Percentiles rank a stretch among this genome's conserved stretches.
These are phyloP conservation scores for Hymenoscyphus scutula DNA, from an alignment of 2,329 filamentous ascomycete species.

Conservation along the genomic window DNA sequence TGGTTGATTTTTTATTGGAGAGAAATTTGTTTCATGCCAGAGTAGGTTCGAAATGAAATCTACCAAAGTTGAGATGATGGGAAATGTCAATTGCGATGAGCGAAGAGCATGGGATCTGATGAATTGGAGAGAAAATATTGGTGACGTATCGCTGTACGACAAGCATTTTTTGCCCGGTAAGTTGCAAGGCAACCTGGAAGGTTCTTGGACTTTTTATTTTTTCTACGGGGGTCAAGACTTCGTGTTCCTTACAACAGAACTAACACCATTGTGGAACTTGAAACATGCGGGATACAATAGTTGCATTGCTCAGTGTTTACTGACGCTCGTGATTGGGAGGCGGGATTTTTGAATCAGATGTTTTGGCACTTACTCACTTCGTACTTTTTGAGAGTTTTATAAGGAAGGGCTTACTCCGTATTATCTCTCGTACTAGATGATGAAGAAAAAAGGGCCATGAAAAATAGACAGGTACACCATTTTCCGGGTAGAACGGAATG, in stretches of 20 bases:
- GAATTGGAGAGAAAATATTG: background rate
- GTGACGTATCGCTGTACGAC: conserved; percentile 1
- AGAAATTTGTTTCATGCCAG: background rate
- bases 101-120: background rate
- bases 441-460: background rate
- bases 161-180: background rate
- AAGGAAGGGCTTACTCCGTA: background rate
- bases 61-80: background rate
- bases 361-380: no score
- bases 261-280: background rate
- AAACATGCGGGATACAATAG: no score
- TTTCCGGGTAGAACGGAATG: background rate
- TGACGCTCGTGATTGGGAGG: background rate
- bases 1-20: background rate
- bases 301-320: background rate
- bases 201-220: background rate
- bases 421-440: background rate
- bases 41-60: no score
- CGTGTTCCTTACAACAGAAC: background rate
- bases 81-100: background rate
- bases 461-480: background rate
- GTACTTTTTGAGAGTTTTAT: background rate
- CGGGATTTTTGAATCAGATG: background rate
- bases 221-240: background rate
- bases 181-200: background rate